These are phyloP conservation scores for Durotheca rogersii DNA, from an alignment of 495 filamentous ascomycete species.

Conservation along the genomic window DNA sequence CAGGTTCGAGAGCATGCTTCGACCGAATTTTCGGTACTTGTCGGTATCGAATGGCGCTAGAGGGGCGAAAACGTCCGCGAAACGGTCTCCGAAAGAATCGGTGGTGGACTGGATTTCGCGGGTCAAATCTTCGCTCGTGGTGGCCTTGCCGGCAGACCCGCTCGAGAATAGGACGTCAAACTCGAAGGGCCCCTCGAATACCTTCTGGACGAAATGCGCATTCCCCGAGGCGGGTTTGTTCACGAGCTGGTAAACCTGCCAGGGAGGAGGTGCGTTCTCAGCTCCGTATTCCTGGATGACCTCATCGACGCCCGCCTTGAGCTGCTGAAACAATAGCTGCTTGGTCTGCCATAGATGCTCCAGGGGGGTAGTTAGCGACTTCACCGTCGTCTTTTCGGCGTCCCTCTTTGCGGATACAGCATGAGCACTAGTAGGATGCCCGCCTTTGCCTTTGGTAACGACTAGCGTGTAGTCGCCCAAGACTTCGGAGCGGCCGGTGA, in stretches of 20 bases:
- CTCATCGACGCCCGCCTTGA: conserved; percentile 74
- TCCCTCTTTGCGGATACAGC: conserved; percentile 62
- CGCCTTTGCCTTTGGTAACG: conserved; percentile 66
- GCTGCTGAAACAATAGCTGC: conserved; percentile 69
- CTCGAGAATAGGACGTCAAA: conserved; percentile 94
- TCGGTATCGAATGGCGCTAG: conserved; percentile 71
- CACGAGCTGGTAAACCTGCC: conserved; percentile 77
- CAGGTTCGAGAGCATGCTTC: conserved; percentile 90
- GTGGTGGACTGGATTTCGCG: conserved; percentile 65
- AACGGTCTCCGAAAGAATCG: conserved; percentile 70
- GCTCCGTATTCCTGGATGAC: conserved; percentile 66
- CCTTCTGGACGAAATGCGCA: conserved; percentile 85
- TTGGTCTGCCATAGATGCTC: conserved; percentile 86
- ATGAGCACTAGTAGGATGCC: conserved; percentile 61
- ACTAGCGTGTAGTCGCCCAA: conserved; percentile 85
- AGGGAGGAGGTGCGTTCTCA: conserved; percentile 74
- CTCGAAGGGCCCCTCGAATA: conserved; percentile 88
- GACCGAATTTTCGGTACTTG: conserved; percentile 77
- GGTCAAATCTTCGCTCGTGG: conserved; percentile 65
- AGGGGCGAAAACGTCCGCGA: conserved; percentile 69
- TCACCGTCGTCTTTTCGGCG: conserved; percentile 74
- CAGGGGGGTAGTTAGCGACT: conserved; percentile 65
- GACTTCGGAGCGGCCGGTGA: conserved; percentile 69
- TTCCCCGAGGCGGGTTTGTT: conserved; percentile 74
- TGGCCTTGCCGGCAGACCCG: conserved; percentile 61